Conservation (phyloP, 441 rosid species). For the Raphanus hybrid region DNA sequence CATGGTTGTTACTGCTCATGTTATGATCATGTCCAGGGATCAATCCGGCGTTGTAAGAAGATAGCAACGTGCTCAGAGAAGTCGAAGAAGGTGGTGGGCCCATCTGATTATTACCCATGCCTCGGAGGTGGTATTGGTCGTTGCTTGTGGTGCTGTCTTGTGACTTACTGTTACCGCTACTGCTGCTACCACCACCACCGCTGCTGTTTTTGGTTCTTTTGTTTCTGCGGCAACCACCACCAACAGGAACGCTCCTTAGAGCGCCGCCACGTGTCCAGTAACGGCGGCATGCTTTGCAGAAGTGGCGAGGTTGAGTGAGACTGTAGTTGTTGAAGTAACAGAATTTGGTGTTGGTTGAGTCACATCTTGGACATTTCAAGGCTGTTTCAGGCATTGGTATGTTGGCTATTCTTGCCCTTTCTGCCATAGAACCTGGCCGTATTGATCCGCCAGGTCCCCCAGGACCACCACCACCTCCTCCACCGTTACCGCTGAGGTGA, state of each 20-base stretch:
- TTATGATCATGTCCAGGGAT: constrained; percentile 44
- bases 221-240: constrained; percentile 68
- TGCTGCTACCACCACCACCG: constrained; percentile 34
- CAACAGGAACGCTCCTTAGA: constrained; percentile 62
- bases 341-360: constrained; percentile 65
- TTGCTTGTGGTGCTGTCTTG: constrained; percentile 42
- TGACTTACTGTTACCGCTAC: constrained; percentile 43
- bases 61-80: constrained; percentile 45
- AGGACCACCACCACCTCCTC: constrained; percentile 30
- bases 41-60: constrained; percentile 49
- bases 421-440: constrained; percentile 65
- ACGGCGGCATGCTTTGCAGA: constrained; percentile 68
- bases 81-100: constrained; percentile 39
- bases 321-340: constrained; percentile 75
- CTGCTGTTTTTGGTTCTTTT: constrained; percentile 58
- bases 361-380: constrained; percentile 65
- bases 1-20: constrained; percentile 22
- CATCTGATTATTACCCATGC: constrained; percentile 38
- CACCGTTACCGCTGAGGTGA: constrained; percentile 39
- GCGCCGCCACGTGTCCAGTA: constrained; percentile 74
- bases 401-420: constrained; percentile 62
- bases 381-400: constrained; percentile 55
- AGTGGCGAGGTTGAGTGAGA: constrained; percentile 73
- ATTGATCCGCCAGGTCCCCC: constrained; percentile 38
- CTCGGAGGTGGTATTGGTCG: constrained; percentile 38